Evolutionary conservation across 768 basidiomycete species (phyloP), one percentile per base, ranked within the genome.

Genomic region (Lentinula sp.): DNA sequence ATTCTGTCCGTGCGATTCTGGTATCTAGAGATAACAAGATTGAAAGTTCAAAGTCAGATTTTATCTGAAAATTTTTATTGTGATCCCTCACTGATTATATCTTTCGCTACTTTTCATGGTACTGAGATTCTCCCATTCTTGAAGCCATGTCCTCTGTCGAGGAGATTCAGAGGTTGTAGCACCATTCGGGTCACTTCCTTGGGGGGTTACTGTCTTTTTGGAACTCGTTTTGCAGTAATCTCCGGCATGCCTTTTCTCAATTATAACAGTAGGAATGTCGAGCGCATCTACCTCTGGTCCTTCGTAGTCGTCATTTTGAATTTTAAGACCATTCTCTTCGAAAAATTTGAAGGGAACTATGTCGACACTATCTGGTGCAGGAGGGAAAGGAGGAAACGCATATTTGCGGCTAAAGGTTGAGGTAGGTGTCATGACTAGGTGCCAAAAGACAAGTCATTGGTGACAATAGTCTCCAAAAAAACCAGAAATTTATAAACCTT

Each of bases 71-170:
- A 45, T 6, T 31, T 18, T 18, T 23, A 42, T 52, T 37, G 23
- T 32, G 40, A 18, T 7, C 15, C 75, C 85, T 65, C 63, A 89
- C 88, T 74, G 70, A 67, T 88, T 76, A 60, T 80, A 81, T 39
- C 71, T 74, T 45, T 71, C 72, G 32, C 67, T 72, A 42, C 74
- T 70, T 61, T 83, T 75, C 35, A 78, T 70, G 52, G 76, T 70
- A 68, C 91, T 88, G 3, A 73, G 75, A 45, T 86, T 82, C 54
- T 80, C 81, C 90, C 90, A 92, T n/a, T 82, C 74, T 62, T 89
- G 83, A 74, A 80, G 88, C 89, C 89, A 92, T 45, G 75, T 74
- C 62, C 68, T 74, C 34, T 42, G 28, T 23, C 13, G 15, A 16
- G 16, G 34, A 23, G 28, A 42, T 5, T 28, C 23, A 6, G 5